phyloP scores from a whole-genome alignment of 2,329 filamentous ascomycete species.

The Trichophaea hybrida region DNA sequence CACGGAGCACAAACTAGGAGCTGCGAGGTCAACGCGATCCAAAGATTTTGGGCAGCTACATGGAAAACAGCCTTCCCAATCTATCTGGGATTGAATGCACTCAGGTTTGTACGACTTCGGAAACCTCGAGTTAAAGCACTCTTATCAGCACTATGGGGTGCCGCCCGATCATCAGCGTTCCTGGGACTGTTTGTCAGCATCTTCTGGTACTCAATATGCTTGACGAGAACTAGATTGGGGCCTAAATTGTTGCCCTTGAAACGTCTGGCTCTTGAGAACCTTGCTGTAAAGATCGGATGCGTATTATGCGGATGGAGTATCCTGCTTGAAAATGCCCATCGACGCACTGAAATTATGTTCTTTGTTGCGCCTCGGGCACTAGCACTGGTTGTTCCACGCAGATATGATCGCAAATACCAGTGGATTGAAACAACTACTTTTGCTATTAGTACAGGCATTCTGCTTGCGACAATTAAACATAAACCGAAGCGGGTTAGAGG shows the following conservation, averaged over 20 bases:
- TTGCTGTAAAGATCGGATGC: slow-evolving; percentile 60
- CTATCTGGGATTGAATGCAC: slow-evolving; percentile 60
- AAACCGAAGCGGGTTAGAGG: slow-evolving; percentile 50
- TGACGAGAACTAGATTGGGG: slow-evolving; percentile 58
- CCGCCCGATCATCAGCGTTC: slow-evolving; percentile 59
- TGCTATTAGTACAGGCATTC: slow-evolving; percentile 51
- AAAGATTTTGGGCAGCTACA: slow-evolving; percentile 47
- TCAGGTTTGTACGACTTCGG: slow-evolving; percentile 40
- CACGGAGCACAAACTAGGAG: slow-evolving; percentile 63
- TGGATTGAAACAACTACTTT: slow-evolving; percentile 55
- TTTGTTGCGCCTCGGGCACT: slow-evolving; percentile 70
- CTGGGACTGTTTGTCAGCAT: slow-evolving; percentile 61
- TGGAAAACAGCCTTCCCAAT: slow-evolving; percentile 63
- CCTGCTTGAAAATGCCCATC: slow-evolving; percentile 49
- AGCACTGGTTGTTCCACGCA: slow-evolving; percentile 57
- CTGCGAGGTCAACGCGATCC: slow-evolving; percentile 59
- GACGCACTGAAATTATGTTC: slow-evolving; percentile 60
- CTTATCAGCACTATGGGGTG: slow-evolving; percentile 42
- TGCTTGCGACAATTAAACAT: slow-evolving; percentile 54
- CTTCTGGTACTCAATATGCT: slow-evolving; percentile 76
- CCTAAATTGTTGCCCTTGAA: slow-evolving; percentile 50
- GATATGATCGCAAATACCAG: slow-evolving; percentile 48
- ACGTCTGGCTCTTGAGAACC: slow-evolving; percentile 42
- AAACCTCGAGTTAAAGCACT: slow-evolving; percentile 36
- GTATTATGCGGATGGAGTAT: slow-evolving; percentile 70